Base-by-base conservation (phyloP, 2,329 filamentous ascomycete genomes). In the Exserohilum turcica region DNA sequence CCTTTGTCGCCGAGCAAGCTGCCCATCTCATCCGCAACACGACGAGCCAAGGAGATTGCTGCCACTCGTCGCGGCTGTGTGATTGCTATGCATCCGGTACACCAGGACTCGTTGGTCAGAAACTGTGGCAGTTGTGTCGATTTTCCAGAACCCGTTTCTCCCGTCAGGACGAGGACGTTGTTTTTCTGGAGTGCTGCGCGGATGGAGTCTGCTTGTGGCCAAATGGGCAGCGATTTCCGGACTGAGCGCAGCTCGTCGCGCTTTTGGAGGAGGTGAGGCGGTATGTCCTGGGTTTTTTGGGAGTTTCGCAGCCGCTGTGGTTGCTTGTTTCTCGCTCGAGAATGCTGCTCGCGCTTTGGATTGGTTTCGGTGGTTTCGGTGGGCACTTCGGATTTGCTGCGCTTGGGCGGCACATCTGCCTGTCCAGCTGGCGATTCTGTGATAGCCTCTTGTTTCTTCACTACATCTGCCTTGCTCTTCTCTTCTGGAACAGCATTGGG, bases 41-140 rank as follows among this genome's bases (percentile, higher is more conserved):
- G 88, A 47, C 89, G 84, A 1, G 94, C 95, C 36, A 99, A 80
- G 0, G 91, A 94, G 1, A 93, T 96, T 0, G 95, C 94, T 15
- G 94, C 95, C 1, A 99, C 92, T 74, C 94, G 86, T 69, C 94
- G 86, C 0, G 94, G 95, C 71, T 99, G 92, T 0, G 95, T 99
- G 57, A 97, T 91, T 6, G 92, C 94, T 60, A 99, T 91, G 35
- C 67, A 68, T 66, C 90, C 88, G 31, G 80, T 82, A 72, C 92
- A 96, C 92, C 92, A 97, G 6, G 84, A 76, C 67, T 97, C 90
- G 21, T 81, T 78, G 39, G 88, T 84, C 6, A 99, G 78, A 58
- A 96, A 97, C 68, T 97, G 94, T 0, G 94, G 93, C 0, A 97
- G 87, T 75, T 99, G 94, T 0, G 94, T 99, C 78, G 90, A 95